Evolutionary conservation across 495 filamentous ascomycete species (phyloP).

Genomic region (Elasticomyces elasticus): DNA sequence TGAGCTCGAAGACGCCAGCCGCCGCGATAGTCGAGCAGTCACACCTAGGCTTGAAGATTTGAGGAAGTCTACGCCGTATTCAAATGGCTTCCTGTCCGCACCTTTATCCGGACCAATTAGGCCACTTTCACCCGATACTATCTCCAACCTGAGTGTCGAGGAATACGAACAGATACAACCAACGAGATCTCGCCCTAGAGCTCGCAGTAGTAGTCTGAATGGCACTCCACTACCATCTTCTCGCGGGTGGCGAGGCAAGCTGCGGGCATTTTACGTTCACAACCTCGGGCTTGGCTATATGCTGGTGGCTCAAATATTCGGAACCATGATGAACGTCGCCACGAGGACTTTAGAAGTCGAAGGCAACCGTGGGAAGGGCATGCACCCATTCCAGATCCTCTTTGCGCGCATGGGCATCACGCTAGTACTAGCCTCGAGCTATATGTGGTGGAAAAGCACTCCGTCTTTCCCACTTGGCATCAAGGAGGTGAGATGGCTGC

Average conservation of each 20-base stretch:
- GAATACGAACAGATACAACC: slow-evolving; percentile 23
- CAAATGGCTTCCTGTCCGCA: slow-evolving; percentile 18
- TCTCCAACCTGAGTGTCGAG: slow-evolving; percentile 31
- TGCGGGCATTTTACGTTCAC: slow-evolving; percentile 31
- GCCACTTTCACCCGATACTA: slow-evolving; percentile 28
- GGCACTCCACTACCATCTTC: background rate
- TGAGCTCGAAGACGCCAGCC: background rate
- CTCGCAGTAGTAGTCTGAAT: too few species aligned
- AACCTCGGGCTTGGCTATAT: slow-evolving; percentile 72
- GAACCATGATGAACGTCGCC: slow-evolving; percentile 76
- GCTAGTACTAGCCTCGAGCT: slow-evolving; percentile 51
- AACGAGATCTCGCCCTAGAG: background rate
- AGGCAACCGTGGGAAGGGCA: slow-evolving; percentile 50
- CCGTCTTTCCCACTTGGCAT: slow-evolving; percentile 63
- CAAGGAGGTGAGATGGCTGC: slow-evolving; percentile 51
- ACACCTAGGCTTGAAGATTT: background rate
- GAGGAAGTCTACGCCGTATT: background rate
- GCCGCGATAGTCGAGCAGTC: background rate
- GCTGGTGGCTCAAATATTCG: slow-evolving; percentile 70
- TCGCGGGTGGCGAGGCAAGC: slow-evolving; percentile 20
- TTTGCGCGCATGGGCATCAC: slow-evolving; percentile 81
- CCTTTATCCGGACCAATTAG: slow-evolving; percentile 23
- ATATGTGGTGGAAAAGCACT: slow-evolving; percentile 63
- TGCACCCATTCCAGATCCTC: slow-evolving; percentile 84
- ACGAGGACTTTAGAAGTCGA: slow-evolving; percentile 69